Base-by-base conservation (phyloP, 768 basidiomycete species). In the Galerina sulciceps region DNA sequence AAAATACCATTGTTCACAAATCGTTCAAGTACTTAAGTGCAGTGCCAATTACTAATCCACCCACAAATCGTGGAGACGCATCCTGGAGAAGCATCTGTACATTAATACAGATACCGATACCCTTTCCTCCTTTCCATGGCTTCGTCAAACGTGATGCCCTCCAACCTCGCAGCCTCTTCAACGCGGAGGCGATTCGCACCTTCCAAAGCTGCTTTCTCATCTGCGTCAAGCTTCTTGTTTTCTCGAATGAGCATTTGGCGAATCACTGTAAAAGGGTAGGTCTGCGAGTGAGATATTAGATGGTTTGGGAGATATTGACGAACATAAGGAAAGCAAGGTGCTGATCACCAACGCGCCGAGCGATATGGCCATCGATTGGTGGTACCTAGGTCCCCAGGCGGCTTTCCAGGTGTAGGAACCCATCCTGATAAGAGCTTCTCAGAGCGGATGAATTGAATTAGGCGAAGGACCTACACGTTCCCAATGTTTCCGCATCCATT, bases 321-420 rank as follows among this genome's bases (percentile, higher is more conserved):
- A 64, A 77, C 77, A 58, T 31, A 70, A 59, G 11, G 76, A 69
- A 13, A 77, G 61, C 13, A 75, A 42, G 3, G 70, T 69, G 57
- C 73, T 73, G 17, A 76, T 70, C 23, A 70, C 73, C 8, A 78
- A 67, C 9, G 75, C 70, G 34, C 71, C 69, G 6, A 78, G 67
- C 2, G 73, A 67, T 46, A 89, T 85, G 40, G 76, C 74, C 84
- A 88, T 85, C 0, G 85, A 85, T 42, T 76, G 85, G 47, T 86
- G 85, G 63, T 88, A 89, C 59, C 78, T 63, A 0, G 87, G 87
- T 8, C 84, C 76, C 86, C 87, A 89, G n/a, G 68, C 66, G 3
- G 81, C 65, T 63, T 83, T 83, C 87, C 87, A 89, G 0, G 81
- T 78, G 63, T 81, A 88, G 0, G 85, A 86, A 2, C 84, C 82